Base-by-base conservation (phyloP, 1,139 yeast species). In the Arxiozyma slooffiae region DNA sequence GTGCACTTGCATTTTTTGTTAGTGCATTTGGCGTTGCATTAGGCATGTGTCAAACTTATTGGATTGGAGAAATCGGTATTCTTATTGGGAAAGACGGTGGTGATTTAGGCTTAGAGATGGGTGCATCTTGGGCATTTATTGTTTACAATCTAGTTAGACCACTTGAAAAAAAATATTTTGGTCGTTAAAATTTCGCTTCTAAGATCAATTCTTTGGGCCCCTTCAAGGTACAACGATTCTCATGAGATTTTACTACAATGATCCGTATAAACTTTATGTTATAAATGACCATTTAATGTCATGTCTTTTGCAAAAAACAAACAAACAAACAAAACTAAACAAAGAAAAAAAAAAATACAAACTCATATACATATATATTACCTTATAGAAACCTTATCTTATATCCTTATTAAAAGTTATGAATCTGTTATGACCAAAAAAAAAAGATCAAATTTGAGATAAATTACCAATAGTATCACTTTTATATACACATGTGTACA, bases 21-120 rank as follows among this genome's bases (percentile, higher is more conserved):
- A 96, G 96, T 67, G 84, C 78, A 48, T 89, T 85, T 43, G 96
- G 96, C 66, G 88, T 82, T 46, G 95, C 81, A 23, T 55, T 85
- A 41, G 97, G 97, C 56, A 87, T 89, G 95, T 72, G 76, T 63
- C 96, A 88, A 73, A 78, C 77, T 9, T 89, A 95, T 88, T 90
- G 82, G 72, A 67, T 67, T 14, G 96, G 96, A 57, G 83, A 79
- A 48, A 61, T 87, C 59, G 94, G 81, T 40, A 67, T 61, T 46
- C 57, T 67, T 55, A 81, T 86, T 62, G 95, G 94, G 51, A 73
- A 65, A 1, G 72, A 53, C 57, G 95, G 95, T 61, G 96, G 92
- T 57, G 97, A 89, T 67, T 76, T 89, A 60, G 96, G 96, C 36
- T 86, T 86, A 61, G 95, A 86, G 70, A 73, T 90, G 57, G 88